phyloP scores from a whole-genome alignment of 129 eudicot genomes.

The Tanacetum coccineum region DNA sequence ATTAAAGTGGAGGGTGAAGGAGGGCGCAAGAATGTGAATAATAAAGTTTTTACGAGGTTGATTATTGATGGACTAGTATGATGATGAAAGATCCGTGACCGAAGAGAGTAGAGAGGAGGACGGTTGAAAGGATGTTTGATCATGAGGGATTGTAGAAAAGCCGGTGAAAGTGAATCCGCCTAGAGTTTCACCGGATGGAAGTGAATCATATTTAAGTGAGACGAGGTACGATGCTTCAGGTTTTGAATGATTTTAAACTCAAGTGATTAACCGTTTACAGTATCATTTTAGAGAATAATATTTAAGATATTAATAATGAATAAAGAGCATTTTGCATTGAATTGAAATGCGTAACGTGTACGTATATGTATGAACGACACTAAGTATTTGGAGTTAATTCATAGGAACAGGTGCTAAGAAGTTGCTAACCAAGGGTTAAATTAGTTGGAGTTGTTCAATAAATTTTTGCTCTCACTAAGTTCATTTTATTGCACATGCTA shows the following conservation, averaged over 20 bases:
- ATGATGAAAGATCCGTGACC: no score
- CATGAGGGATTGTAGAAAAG: constrained; percentile 24
- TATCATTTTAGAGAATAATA: no score
- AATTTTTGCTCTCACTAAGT: no score
- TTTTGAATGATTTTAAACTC: not conserved
- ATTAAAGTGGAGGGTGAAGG: constrained; percentile 38
- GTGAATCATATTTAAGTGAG: constrained; percentile 73
- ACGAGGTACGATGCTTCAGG: constrained; percentile 45
- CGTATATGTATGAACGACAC: no score
- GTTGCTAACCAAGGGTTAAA: no score
- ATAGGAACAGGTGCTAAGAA: no score
- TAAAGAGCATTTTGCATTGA: no score
- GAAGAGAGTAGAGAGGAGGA: constrained; percentile 32
- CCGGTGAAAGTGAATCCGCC: constrained; percentile 25
- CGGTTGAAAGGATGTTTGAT: constrained; percentile 23
- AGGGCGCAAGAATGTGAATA: constrained; percentile 26
- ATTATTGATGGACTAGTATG: constrained; percentile 54
- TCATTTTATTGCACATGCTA: not conserved
- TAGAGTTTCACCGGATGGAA: constrained; percentile 40
- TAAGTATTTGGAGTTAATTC: no score
- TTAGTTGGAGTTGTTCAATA: no score
- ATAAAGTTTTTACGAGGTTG: constrained; percentile 47
- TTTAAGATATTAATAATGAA: no score
- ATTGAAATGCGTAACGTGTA: no score
- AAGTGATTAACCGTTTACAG: not conserved